Evolutionary conservation across 2,329 filamentous ascomycete genomes (phyloP), one percentile per base, ranked within the genome.

Genomic region (Xylaria sp.): DNA sequence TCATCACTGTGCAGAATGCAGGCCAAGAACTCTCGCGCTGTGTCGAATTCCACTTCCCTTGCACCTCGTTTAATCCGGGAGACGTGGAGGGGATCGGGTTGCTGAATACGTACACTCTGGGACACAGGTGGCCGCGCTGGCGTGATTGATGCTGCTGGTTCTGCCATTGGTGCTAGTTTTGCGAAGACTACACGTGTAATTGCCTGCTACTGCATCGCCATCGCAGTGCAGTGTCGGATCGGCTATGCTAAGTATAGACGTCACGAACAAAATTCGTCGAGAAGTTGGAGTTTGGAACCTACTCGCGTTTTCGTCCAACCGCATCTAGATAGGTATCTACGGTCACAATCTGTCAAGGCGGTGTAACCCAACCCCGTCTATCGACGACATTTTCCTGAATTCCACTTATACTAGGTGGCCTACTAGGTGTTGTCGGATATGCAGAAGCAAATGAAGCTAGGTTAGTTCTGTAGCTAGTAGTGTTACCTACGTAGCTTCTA

Each of bases 1-100:
- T 66, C 66, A 65, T 68, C 63, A 68, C 59, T 33, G 59, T 61
- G 66, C 66, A 66, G 66, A 68, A 62, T 62, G 66, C 63, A 56
- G 27, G 66, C 63, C 66, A 66, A 63, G 63, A 63, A 22, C 33
- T 15, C 29, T 65, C 50, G 61, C 47, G 27, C 45, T 53, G 38
- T 55, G 44, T 61, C 38, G 45, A 58, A 49, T 39, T 64, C 22
- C 20, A 56, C 36, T 29, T 65, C 47, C n/a, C 54, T 59, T 58
- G 58, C 63, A 55, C 49, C 55, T 66, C 58, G 49, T 60, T 42
- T 62, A 57, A 25, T 27, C 22, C 31, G 27, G 25, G 45, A 49
- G 56, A 45, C 44, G 56, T 57, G 54, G 65, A 49, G n/a, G 49
- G 54, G 60, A 55, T 49, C 39, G 38, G 36, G 29, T 54, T 62